Base-by-base conservation (phyloP, 768 basidiomycete species). In the Podaxis sp. region DNA sequence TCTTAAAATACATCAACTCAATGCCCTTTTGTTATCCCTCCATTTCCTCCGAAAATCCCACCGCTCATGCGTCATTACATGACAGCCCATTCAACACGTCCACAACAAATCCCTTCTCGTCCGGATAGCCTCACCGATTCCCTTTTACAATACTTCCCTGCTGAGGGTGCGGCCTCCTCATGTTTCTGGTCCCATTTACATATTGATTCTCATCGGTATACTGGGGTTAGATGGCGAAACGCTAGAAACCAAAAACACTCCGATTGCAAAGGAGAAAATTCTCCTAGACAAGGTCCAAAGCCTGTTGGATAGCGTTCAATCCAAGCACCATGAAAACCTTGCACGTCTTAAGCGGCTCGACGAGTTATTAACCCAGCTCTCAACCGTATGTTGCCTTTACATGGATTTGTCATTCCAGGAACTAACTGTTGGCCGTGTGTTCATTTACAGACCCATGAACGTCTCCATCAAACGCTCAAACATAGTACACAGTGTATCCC, bases 391-490 rank as follows among this genome's bases (percentile, higher is more conserved):
- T 8, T 49, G 17, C 8, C 15, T 58, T 58, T 2, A 26, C 28
- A 15, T 33, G 33, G 33, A 33, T 10, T 8, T 33, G 33, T 8
- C 33, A 33, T 11, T 10, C 28, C n/a, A 37, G 57, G 46, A 36
- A 48, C 48, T 50, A 30, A 58, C 44, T 2, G 44, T 46, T 20
- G 17, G 20, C 44, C n/a, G 20, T 46, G n/a, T 20, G 4, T 33
- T 50, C n/a, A n/a, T 36, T 38, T 28, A 2, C 48, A 60, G 48
- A 38, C 22, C n/a, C 26, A 55, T 24, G 58, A 59, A 38, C 37
- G 22, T 22, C 51, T 81, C 5, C 71, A 77, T 63, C 58, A 66
- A 2, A 63, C 70, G 22, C 73, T 81, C 1, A 48, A 69, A 1
- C 41, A 65, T 1, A 70, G 73, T 12, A 61, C 79, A 26, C 37